phyloP scores from a whole-genome alignment of 1,284 basidiomycete genomes.

The Bondarzewia mesenterica region DNA sequence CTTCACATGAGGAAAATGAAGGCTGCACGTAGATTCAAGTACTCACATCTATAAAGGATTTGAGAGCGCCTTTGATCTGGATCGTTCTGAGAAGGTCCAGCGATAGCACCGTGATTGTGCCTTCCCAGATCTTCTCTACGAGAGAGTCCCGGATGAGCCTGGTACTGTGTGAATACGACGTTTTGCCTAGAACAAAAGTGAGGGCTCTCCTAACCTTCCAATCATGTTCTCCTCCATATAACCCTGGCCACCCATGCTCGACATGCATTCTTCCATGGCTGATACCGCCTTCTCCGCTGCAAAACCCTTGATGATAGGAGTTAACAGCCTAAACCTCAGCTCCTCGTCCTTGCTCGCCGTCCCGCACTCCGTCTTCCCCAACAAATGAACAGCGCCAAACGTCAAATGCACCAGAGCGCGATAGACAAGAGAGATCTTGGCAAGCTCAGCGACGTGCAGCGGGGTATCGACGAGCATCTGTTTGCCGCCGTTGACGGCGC shows the following conservation, averaged over 20 bases:
- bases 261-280: slow-evolving; percentile 71
- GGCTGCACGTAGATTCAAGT: too few species aligned
- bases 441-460: slow-evolving; percentile 57
- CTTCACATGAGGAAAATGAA: background rate
- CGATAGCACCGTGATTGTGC: slow-evolving; percentile 60
- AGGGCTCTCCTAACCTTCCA: slow-evolving; percentile 45
- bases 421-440: slow-evolving; percentile 50
- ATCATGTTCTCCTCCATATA: slow-evolving; percentile 79
- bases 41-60: slow-evolving; percentile 29
- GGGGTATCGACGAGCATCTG: slow-evolving; percentile 45
- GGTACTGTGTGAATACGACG: slow-evolving; percentile 2
- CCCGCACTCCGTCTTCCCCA: slow-evolving; percentile 57
- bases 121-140: slow-evolving; percentile 83
- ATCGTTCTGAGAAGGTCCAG: slow-evolving; percentile 57
- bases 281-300: slow-evolving; percentile 54
- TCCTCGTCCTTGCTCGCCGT: slow-evolving; percentile 40
- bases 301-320: slow-evolving; percentile 68
- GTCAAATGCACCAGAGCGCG: slow-evolving; percentile 57
- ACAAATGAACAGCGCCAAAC: slow-evolving; percentile 49
- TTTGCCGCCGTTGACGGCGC: slow-evolving; percentile 42
- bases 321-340: slow-evolving; percentile 55
- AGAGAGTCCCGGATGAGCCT: slow-evolving; percentile 55
- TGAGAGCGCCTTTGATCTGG: slow-evolving; percentile 28
- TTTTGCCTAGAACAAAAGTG: background rate
- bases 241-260: slow-evolving; percentile 67